Conservation (phyloP, 352 stramenopile species). For the Phytophthora litchii region DNA sequence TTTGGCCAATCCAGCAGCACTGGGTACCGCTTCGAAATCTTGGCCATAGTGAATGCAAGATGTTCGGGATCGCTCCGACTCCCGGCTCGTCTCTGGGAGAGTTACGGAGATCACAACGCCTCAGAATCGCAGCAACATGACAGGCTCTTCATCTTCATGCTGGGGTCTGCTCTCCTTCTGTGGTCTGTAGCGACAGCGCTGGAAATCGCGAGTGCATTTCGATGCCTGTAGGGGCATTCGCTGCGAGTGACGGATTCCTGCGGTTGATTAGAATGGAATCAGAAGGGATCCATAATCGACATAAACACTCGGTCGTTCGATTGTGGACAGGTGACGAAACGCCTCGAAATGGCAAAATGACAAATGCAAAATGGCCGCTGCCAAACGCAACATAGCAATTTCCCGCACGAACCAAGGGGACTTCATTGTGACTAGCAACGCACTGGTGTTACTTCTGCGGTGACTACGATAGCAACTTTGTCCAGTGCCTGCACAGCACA, state of each 20-base stretch:
- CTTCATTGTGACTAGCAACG: background rate
- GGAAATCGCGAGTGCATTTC: conserved; percentile 10
- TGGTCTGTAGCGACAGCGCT: background rate
- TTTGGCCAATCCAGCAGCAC: conserved; percentile 23
- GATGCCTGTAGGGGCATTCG: background rate
- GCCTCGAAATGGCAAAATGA: background rate
- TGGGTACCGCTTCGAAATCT: conserved; percentile 30
- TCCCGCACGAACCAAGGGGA: background rate
- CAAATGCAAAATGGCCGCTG: no score
- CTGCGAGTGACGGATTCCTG: background rate
- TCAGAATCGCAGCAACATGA: conserved; percentile 19
- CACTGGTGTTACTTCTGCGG: background rate
- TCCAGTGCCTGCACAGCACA: conserved; percentile 1
- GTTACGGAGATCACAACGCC: conserved; percentile 5
- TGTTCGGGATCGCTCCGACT: conserved; percentile 1
- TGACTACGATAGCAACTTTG: background rate
- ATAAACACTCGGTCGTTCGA: conserved; percentile 18
- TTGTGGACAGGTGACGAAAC: conserved; percentile 13
- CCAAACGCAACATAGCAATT: no score
- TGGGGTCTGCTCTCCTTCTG: background rate
- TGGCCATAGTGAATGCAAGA: conserved; percentile 8
- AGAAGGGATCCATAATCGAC: conserved; percentile 19
- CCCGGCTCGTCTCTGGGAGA: conserved; percentile 23
- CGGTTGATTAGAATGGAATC: background rate
- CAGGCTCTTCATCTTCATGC: conserved; percentile 20